A percentile compares a stretch with the other conserved stretches of the same genome.
These are phyloP conservation scores for Kodamaea neixiangensis DNA, from an alignment of 805 yeast genomes.

Conservation along the genomic window DNA sequence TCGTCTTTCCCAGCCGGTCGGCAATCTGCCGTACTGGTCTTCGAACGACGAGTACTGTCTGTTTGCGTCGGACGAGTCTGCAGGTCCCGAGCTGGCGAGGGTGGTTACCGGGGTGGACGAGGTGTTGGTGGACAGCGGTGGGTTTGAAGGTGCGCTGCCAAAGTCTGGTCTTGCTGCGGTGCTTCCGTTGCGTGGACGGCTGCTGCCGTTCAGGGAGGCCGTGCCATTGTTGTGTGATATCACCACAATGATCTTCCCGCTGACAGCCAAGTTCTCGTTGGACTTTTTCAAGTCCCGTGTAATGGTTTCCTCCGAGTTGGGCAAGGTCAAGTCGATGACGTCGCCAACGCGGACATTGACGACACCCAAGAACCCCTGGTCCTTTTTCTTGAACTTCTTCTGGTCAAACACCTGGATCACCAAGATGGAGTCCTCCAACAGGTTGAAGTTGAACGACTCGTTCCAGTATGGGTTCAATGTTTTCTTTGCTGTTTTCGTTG, in stretches of 20 bases:
- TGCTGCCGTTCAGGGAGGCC: no score
- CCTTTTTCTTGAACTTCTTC: slow-evolving; percentile 95
- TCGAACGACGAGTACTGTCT: slow-evolving; percentile 91
- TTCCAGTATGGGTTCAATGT: slow-evolving; percentile 98
- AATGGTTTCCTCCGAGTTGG: slow-evolving; percentile 72
- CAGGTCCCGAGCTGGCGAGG: no score
- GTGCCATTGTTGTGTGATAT: slow-evolving; percentile 48
- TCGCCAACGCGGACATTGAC: slow-evolving; percentile 90
- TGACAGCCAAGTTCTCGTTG: slow-evolving; percentile 88
- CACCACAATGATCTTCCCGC: slow-evolving; percentile 85
- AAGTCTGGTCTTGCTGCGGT: background rate
- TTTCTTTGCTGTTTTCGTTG: slow-evolving; percentile 90
- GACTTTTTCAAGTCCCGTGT: slow-evolving; percentile 91
- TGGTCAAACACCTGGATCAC: slow-evolving; percentile 96
- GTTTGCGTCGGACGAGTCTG: slow-evolving; percentile 21
- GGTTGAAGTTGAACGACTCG: slow-evolving; percentile 77
- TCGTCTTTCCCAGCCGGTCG: slow-evolving; percentile 99
- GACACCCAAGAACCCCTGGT: slow-evolving; percentile 97
- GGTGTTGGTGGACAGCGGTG: no score
- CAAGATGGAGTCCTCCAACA: slow-evolving; percentile 79
- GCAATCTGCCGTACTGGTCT: slow-evolving; percentile 94
- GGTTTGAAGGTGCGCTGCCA: slow-evolving; percentile 15
- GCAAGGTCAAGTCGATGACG: slow-evolving; percentile 66
- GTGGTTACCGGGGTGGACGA: no score
- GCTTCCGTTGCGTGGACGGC: slow-evolving; percentile 14